Evolutionary conservation across 2,329 filamentous ascomycete genomes (phyloP), one percentile per base, ranked within the genome.

Genomic region (Dactylellina drechsleri): DNA sequence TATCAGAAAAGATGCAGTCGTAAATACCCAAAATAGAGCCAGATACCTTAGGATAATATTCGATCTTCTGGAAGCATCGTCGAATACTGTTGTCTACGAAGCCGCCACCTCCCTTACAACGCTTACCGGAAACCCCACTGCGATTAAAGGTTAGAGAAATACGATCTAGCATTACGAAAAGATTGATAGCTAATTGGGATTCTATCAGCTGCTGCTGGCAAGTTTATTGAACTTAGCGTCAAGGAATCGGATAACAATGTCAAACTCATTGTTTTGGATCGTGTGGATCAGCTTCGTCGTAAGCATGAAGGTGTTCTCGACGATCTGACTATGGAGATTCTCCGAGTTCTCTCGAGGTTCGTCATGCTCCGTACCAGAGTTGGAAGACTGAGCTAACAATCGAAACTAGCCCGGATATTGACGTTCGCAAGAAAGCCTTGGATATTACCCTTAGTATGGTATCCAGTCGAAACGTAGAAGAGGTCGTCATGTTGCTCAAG

Each of bases 221-320:
- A 99, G 81, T 95, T 99, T 82, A 97, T 98, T 77, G 95, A 99
- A 82, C 86, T 99, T 7, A 93, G 91, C 81, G 97, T 99, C 82
- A 97, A 96, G 84, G 95, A 98, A 83, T 90, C 95, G 0, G 95
- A 99, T 82, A 99, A 99, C 85, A 99, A 99, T 81, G 95, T 99
- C 77, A 99, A 99, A 84, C 89, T 99, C 53, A 99, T 99, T 79
- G 95, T 99, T 18, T 86, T 99, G 50, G 95, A 98, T 80, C 91
- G 94, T 53, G 95, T 99, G 43, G 91, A 97, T 80, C 90, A 94
- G 80, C 83, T 97, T 77, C 88, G 93, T 79, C 89, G 90, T 81
- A 92, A 92, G 83, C 96, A 97, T 79, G 92, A 95, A 81, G 93
- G 93, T 61, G 89, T 98, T 18, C 83, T 99, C 70, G 93, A 98